Base-by-base conservation (phyloP, 2,329 filamentous ascomycete species). In the Thermothelomyces thermophilus region DNA sequence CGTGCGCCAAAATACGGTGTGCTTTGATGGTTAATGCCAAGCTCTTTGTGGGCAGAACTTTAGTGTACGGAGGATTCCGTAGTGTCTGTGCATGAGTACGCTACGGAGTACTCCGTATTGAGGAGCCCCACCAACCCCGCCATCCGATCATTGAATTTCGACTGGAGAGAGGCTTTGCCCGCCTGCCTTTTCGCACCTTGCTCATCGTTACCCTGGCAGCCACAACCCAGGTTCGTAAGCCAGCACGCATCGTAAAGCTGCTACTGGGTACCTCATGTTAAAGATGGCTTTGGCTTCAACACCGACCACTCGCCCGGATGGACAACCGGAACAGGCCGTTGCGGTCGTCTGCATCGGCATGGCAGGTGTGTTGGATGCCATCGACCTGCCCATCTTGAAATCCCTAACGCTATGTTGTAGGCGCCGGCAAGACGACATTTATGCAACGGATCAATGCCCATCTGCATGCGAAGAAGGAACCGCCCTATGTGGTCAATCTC, bases 401-500 rank as follows among this genome's bases (percentile, higher is more conserved):
- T 46, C 22, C 11, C 49, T 54, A 22, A 54, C 36, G 10, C 2
- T 8, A 4, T 30, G 2, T 7, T 33, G 13, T 17, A 87, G 85
- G 93, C 61, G 95, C 90, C 14, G 93, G 93, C 63, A 98, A 98
- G 75, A 98, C 93, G n/a, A 98, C 94, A 0, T 98, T 98, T 66
- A 97, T 98, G 91, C 91, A 97, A 67, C 83, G 93, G 63, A 93
- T 98, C 63, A 96, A 96, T 68, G 86, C 91, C 1, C 80, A 98
- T 66, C 83, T 98, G 3, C 91, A 97, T 65, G 79, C 79, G 5
- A 79, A 90, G 62, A 81, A 84, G 51, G 79, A 84, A 16, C 83
- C 89, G 1, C 93, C 94, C 4, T 98, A 98, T 68, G 90, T 97
- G 52, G 83, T 98, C 65, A 98, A 98, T 69, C 85, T 98, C 55